Evolutionary conservation across 768 basidiomycete species (phyloP).

Genomic region (Boletus patriciae): DNA sequence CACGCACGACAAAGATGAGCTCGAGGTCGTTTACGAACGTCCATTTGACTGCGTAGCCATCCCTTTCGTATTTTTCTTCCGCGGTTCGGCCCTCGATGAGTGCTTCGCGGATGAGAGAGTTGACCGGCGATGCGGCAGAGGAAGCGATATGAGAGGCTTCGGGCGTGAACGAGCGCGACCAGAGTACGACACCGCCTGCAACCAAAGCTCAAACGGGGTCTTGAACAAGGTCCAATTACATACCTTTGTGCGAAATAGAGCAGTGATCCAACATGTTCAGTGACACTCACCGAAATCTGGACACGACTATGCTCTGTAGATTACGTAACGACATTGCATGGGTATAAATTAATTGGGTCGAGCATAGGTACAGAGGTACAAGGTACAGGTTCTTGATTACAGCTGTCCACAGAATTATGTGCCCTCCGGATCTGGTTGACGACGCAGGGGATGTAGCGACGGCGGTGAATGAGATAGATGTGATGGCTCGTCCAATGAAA

Average conservation of each 20-base stretch:
- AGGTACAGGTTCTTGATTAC: conserved; percentile 9
- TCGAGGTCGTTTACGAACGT: conserved; percentile 93
- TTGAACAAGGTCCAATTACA: neutral
- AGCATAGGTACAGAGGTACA: neutral
- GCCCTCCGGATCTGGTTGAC: conserved; percentile 14
- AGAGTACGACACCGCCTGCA: conserved; percentile 87
- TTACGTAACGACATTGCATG: conserved; percentile 7
- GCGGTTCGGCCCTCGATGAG: conserved; percentile 86
- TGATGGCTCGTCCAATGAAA: conserved; percentile 13
- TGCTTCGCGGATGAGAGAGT: conserved; percentile 85
- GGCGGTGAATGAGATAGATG: conserved; percentile 9
- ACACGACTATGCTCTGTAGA: neutral
- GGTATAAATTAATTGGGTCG: conserved; percentile 7
- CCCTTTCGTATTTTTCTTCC: conserved; percentile 87
- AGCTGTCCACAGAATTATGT: neutral
- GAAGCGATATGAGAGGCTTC: conserved; percentile 68
- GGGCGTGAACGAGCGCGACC: conserved; percentile 94
- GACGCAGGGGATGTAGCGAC: conserved; percentile 28
- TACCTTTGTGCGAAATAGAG: conserved; percentile 93
- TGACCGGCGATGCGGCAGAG: conserved; percentile 78
- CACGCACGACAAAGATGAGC: conserved; percentile 90
- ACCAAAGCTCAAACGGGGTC: conserved; percentile 8
- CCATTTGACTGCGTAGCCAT: conserved; percentile 94
- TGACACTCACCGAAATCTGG: neutral
- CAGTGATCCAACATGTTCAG: conserved; percentile 88